These are phyloP conservation scores for Tetrastigma voinierianum DNA, from an alignment of 164 flowering plant species.

Conservation along the genomic window DNA sequence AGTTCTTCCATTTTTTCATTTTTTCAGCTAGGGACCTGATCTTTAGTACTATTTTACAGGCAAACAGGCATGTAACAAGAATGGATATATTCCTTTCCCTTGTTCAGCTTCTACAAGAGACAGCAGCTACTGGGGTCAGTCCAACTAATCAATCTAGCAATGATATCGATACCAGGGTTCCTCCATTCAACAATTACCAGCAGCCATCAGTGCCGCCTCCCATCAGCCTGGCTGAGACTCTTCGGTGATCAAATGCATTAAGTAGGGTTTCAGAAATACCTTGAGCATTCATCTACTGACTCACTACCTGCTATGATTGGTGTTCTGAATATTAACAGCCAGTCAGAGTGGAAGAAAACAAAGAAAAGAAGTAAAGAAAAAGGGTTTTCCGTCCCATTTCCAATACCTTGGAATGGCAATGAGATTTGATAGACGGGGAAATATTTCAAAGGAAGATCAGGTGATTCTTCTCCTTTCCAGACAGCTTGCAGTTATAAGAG, in stretches of 20 bases:
- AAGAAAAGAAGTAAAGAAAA: neutral
- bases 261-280: slow-evolving; percentile 2
- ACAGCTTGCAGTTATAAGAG: neutral
- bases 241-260: slow-evolving; percentile 2
- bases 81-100: slow-evolving; percentile 72
- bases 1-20: neutral
- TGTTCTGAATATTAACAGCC: slow-evolving; percentile 7
- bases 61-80: slow-evolving; percentile 55
- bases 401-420: slow-evolving; percentile 7
- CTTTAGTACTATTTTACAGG: slow-evolving; percentile 39
- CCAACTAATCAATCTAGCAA: slow-evolving; percentile 26
- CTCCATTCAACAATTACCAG: slow-evolving; percentile 34
- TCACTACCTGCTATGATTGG: slow-evolving; percentile 14
- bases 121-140: slow-evolving; percentile 21
- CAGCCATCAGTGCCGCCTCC: slow-evolving; percentile 43
- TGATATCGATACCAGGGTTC: slow-evolving; percentile 18
- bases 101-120: slow-evolving; percentile 59
- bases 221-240: slow-evolving; percentile 31
- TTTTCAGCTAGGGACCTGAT: neutral
- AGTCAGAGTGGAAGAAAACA: too few species aligned
- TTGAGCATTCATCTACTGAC: slow-evolving; percentile 9
- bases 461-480: neutral
- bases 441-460: neutral
- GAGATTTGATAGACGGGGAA: slow-evolving; percentile 9
- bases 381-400: slow-evolving; percentile 6